Evolutionary conservation across 2,329 filamentous ascomycete genomes (phyloP).

Genomic region (Pseudogymnoascus sp.): DNA sequence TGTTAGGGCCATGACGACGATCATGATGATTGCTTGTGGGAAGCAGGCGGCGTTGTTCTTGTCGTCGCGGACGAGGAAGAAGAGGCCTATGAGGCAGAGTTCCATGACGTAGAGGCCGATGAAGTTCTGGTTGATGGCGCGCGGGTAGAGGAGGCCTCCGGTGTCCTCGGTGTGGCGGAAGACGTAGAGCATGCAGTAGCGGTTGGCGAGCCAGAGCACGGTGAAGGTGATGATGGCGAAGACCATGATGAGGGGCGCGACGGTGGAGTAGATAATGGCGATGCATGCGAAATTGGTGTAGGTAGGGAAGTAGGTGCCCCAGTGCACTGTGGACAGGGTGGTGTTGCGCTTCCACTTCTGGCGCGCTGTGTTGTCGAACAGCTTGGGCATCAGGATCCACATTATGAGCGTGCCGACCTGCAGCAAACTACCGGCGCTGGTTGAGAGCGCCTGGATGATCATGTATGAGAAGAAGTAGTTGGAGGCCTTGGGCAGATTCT

Average conservation of each 20-base stretch:
- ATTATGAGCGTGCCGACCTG: conserved; percentile 72
- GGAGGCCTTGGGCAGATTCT: conserved; percentile 74
- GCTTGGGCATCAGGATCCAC: conserved; percentile 74
- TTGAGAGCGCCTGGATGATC: conserved; percentile 86
- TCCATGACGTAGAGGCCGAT: conserved; percentile 95
- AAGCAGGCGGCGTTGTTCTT: conserved; percentile 51
- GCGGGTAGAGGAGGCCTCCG: conserved; percentile 83
- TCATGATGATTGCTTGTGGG: conserved; percentile 78
- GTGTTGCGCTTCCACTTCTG: conserved; percentile 85
- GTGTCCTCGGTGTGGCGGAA: conserved; percentile 85
- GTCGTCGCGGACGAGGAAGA: conserved; percentile 66
- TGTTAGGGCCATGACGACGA: conserved; percentile 65
- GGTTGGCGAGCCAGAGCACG: conserved; percentile 87
- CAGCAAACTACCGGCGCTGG: conserved; percentile 79
- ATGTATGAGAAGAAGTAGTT: conserved; percentile 99
- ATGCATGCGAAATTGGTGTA: conserved; percentile 97
- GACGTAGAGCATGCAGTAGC: conserved; percentile 96
- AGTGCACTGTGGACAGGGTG: conserved; percentile 66
- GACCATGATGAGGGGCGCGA: conserved; percentile 82
- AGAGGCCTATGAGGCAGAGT: conserved; percentile 78
- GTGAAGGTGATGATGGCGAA: conserved; percentile 91
- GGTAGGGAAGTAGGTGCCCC: conserved; percentile 91
- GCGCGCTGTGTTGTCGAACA: conserved; percentile 73
- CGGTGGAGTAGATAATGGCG: conserved; percentile 77
- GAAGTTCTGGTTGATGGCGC: conserved; percentile 91